phyloP scores from a whole-genome alignment of 116 monocot genomes.

The Papilionanthe hybrid region DNA sequence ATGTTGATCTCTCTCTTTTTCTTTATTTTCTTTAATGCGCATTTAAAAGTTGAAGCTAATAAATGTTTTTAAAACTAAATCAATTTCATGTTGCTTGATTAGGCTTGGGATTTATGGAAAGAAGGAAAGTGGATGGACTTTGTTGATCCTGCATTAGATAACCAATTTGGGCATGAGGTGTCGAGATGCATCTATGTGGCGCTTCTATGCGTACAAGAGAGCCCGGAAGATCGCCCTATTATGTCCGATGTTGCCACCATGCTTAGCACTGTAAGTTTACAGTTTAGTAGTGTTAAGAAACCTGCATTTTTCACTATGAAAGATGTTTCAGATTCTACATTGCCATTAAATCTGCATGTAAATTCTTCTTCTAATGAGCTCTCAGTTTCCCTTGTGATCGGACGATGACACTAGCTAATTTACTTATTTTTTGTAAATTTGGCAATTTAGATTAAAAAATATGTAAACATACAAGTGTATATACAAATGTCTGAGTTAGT shows the following conservation, averaged over 20 bases:
- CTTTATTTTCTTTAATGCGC: not conserved
- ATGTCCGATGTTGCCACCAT: constrained; percentile 20
- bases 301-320: constrained; percentile 20
- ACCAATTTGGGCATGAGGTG: constrained; percentile 4
- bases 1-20: not conserved
- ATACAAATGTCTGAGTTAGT: too few species aligned
- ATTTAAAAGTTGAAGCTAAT: not conserved
- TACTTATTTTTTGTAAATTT: not conserved
- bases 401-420: not conserved
- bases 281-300: constrained; percentile 4
- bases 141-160: constrained; percentile 17
- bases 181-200: constrained; percentile 20
- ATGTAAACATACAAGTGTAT: too few species aligned
- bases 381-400: not conserved
- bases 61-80: not conserved
- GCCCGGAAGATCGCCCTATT: constrained; percentile 18
- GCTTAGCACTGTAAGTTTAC: constrained; percentile 10
- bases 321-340: not conserved
- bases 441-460: too few species aligned
- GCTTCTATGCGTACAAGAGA: constrained; percentile 34
- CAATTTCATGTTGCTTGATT: not conserved
- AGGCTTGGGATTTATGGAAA: constrained; percentile 35
- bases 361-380: not conserved
- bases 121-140: constrained; percentile 10
- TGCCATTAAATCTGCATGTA: not conserved